These are phyloP conservation scores for Clarireedia monteithiana DNA, from an alignment of 2,329 filamentous ascomycete species.

Conservation along the genomic window DNA sequence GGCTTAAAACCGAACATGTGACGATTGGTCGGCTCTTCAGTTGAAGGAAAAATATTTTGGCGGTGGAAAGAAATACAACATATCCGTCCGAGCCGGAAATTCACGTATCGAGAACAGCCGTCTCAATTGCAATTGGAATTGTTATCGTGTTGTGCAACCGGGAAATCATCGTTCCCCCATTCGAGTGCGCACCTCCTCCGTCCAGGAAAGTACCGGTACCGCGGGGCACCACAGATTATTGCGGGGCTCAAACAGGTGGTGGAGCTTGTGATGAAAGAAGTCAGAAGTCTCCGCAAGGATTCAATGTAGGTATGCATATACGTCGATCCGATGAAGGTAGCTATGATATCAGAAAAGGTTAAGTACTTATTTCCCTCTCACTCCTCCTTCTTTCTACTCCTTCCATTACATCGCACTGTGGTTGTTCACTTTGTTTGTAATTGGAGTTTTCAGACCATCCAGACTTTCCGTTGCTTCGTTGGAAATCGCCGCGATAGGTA, in stretches of 20 bases:
- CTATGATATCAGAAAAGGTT: conserved; percentile 1
- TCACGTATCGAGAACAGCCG: too few relatives aligned
- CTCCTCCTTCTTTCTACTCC: background rate
- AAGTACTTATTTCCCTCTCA: background rate
- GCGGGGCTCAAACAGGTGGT: conserved; percentile 1
- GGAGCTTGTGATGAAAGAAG: conserved; percentile 1
- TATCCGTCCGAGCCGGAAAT: conserved; percentile 1
- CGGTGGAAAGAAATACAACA: background rate
- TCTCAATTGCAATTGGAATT: too few relatives aligned
- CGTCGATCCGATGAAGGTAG: background rate
- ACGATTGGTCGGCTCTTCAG: too few relatives aligned
- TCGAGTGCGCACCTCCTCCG: conserved; percentile 11
- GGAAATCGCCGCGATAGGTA: background rate
- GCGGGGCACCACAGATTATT: background rate
- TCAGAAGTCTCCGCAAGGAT: background rate
- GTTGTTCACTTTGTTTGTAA: background rate
- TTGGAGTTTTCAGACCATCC: background rate
- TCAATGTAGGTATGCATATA: background rate
- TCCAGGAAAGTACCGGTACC: conserved; percentile 8
- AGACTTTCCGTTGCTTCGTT: background rate
- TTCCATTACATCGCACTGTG: background rate
- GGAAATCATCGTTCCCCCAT: conserved; percentile 18
- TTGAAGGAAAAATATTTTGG: conserved; percentile 6
- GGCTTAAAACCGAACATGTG: too few relatives aligned
- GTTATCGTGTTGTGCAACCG: conserved; percentile 8